Percentiles rank a stretch among this genome's conserved stretches.
These are phyloP conservation scores for Diaporthe capsici DNA, from an alignment of 2,329 filamentous ascomycete genomes.

Conservation along the genomic window DNA sequence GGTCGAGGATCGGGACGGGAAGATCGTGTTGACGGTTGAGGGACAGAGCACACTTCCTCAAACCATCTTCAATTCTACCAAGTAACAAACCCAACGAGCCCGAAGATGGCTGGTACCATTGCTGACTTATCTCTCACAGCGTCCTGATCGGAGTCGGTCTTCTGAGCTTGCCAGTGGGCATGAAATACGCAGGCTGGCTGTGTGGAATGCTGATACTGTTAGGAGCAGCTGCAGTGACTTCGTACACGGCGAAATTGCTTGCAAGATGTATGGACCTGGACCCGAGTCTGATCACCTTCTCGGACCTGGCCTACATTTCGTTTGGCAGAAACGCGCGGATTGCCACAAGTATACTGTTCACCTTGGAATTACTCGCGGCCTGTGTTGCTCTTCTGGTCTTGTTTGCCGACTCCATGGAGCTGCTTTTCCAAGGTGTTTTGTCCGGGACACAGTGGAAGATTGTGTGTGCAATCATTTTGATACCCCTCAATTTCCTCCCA, in stretches of 20 bases:
- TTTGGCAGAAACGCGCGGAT: slow-evolving; percentile 88
- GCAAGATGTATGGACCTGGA: slow-evolving; percentile 92
- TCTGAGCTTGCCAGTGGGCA: slow-evolving; percentile 87
- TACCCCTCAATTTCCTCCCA: slow-evolving; percentile 88
- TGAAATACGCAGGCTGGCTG: slow-evolving; percentile 91
- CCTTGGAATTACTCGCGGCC: slow-evolving; percentile 86
- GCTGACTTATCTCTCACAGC: slow-evolving; percentile 49
- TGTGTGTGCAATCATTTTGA: slow-evolving; percentile 81
- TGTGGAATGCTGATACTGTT: slow-evolving; percentile 82
- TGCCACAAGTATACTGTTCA: slow-evolving; percentile 88
- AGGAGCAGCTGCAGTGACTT: slow-evolving; percentile 81
- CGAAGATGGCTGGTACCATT: background rate
- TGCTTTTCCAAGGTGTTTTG: slow-evolving; percentile 79
- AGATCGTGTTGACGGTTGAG: slow-evolving; percentile 85
- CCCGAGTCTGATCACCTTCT: slow-evolving; percentile 89
- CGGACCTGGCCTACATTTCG: slow-evolving; percentile 91
- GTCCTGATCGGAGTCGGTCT: slow-evolving; percentile 92
- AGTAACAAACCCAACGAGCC: slow-evolving; percentile 57
- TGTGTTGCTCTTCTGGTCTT: slow-evolving; percentile 92
- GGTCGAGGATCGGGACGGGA: slow-evolving; percentile 85
- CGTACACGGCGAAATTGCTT: slow-evolving; percentile 87
- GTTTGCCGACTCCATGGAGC: slow-evolving; percentile 91
- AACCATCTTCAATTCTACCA: slow-evolving; percentile 96
- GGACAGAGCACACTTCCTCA: slow-evolving; percentile 96
- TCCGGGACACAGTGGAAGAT: slow-evolving; percentile 85